These are phyloP conservation scores for Talaromyces liani DNA, from an alignment of 495 filamentous ascomycete species.

Conservation along the genomic window DNA sequence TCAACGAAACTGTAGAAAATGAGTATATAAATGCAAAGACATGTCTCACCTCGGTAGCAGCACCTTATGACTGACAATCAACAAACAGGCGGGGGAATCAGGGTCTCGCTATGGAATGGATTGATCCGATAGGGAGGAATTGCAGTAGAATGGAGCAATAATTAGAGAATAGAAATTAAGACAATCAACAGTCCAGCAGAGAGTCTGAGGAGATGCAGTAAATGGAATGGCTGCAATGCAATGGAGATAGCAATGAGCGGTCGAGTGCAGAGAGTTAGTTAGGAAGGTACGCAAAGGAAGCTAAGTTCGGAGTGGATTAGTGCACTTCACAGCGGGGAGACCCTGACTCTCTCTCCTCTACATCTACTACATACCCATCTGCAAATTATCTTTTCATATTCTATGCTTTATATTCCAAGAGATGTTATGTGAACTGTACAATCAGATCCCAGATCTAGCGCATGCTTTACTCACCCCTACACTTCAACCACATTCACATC, in stretches of 20 bases:
- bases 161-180: background rate
- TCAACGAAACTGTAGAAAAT: background rate
- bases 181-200: background rate
- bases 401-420: too few relatives aligned
- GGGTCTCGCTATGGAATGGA: background rate
- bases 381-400: background rate
- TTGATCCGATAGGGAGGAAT: background rate
- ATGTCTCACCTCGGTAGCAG: background rate
- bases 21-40: background rate
- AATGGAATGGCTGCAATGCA: background rate
- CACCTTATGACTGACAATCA: background rate
- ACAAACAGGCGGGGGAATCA: background rate
- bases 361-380: background rate
- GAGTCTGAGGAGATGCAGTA: background rate
- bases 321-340: background rate
- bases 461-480: background rate
- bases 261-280: background rate
- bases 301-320: background rate
- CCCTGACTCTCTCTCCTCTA: background rate
- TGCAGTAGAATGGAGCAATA: background rate
- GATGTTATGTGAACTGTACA: background rate
- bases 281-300: background rate
- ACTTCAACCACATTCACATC: background rate
- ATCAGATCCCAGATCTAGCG: background rate
- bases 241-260: background rate